Conservation (phyloP, 2,329 filamentous ascomycete genomes). For the Colletotrichum sidae region DNA sequence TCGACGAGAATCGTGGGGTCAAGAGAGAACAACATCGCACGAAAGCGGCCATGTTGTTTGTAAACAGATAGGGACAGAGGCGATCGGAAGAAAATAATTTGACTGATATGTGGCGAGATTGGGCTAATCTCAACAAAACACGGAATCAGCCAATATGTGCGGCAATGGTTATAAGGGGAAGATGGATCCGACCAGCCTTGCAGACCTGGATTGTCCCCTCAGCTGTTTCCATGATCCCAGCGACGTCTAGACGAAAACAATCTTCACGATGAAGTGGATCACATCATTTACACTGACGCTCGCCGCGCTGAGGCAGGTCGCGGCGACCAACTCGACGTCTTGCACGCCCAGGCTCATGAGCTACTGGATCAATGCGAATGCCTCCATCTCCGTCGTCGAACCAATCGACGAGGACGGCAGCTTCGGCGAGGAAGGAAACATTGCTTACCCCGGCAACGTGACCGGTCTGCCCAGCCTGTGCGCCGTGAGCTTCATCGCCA, state of each 20-base stretch:
- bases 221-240: not conserved
- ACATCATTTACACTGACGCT: conserved; percentile 14
- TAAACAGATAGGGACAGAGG: not conserved
- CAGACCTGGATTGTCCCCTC: not conserved
- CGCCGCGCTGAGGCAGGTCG: conserved; percentile 15
- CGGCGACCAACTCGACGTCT: conserved; percentile 22
- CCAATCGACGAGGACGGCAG: conserved; percentile 38
- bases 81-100: not conserved
- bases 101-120: conserved; percentile 16
- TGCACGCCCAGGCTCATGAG: conserved; percentile 26
- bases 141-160: not conserved
- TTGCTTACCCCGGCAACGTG: conserved; percentile 42
- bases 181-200: not conserved
- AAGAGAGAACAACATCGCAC: not conserved
- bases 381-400: conserved; percentile 32
- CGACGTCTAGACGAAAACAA: not conserved
- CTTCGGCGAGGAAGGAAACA: conserved; percentile 41
- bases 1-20: not conserved
- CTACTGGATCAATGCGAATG: conserved; percentile 31
- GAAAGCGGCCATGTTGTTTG: conserved; percentile 14
- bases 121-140: conserved; percentile 1
- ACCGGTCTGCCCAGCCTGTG: conserved; percentile 48
- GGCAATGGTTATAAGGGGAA: not conserved
- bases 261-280: conserved; percentile 21
- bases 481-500: conserved; percentile 46